Conservation (phyloP, 129 eudicot species). For the Flaveria trinervia region DNA sequence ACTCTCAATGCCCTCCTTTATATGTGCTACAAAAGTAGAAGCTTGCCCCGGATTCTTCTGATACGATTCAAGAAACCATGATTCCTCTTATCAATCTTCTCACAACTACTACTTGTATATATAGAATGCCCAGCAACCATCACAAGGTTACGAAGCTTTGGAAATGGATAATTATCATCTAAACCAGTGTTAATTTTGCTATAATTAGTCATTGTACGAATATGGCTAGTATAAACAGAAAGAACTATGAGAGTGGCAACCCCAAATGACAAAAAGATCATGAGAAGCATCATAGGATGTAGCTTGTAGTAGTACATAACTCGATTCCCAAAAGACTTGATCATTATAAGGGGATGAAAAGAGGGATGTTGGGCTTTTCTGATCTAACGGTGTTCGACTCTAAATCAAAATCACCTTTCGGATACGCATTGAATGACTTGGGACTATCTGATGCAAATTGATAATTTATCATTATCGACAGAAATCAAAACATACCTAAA, state of each 20-base stretch:
- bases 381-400: slow-evolving; percentile 66
- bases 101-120: slow-evolving; percentile 88
- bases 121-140: slow-evolving; percentile 99
- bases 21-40: slow-evolving; percentile 82
- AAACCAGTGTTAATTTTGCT: slow-evolving; percentile 30
- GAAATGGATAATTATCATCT: slow-evolving; percentile 51
- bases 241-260: slow-evolving; percentile 35
- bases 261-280: slow-evolving; percentile 57
- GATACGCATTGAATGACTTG: slow-evolving; percentile 79
- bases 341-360: slow-evolving; percentile 51
- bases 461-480: slow-evolving; percentile 59
- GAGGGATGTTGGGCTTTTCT: slow-evolving; percentile 46
- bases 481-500: slow-evolving; percentile 37
- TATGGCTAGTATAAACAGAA: slow-evolving; percentile 3
- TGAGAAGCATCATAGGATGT: slow-evolving; percentile 60
- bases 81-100: slow-evolving; percentile 78
- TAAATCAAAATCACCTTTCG: slow-evolving; percentile 61
- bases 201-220: slow-evolving; percentile 36
- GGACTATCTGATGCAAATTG: slow-evolving; percentile 69
- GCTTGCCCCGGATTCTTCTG: slow-evolving; percentile 98
- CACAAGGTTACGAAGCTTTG: slow-evolving; percentile 74
- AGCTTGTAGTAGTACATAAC: slow-evolving; percentile 61
- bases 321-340: slow-evolving; percentile 56
- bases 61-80: slow-evolving; percentile 93
- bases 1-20: slow-evolving; percentile 74